Conservation (phyloP, 2,329 filamentous ascomycete genomes). For the Arthrocladium fulminans region DNA sequence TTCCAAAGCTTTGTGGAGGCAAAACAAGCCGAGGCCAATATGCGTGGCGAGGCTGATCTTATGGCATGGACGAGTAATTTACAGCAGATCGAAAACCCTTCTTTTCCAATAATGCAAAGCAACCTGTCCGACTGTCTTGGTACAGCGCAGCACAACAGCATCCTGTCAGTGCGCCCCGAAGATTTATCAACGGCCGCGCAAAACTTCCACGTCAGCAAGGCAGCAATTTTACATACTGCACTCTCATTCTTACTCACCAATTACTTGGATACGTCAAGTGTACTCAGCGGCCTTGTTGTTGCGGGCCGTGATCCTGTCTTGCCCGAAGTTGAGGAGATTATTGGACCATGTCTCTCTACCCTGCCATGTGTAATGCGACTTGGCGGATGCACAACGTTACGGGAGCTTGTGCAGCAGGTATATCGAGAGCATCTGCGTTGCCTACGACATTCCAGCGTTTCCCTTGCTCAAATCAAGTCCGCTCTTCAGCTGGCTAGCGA, state of each 20-base stretch:
- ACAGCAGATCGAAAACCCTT: conserved; percentile 44
- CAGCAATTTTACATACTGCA: conserved; percentile 68
- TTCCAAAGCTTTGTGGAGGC: conserved; percentile 54
- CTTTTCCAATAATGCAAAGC: conserved; percentile 41
- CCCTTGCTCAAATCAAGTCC: conserved; percentile 56
- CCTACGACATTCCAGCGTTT: conserved; percentile 54
- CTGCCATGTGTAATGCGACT: conserved; percentile 62
- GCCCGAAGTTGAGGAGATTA: conserved; percentile 57
- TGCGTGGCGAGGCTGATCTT: background rate
- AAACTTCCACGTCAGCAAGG: conserved; percentile 47
- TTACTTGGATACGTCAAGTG: conserved; percentile 56
- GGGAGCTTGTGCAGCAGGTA: conserved; percentile 54
- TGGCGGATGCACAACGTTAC: conserved; percentile 41
- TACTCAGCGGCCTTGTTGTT: conserved; percentile 68
- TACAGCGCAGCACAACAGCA: conserved; percentile 29
- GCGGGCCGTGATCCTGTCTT: conserved; percentile 73
- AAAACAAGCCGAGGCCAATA: conserved; percentile 27
- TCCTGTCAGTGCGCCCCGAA: conserved; percentile 12
- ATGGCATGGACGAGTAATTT: conserved; percentile 65
- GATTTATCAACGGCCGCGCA: conserved; percentile 32
- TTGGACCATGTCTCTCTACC: conserved; percentile 72
- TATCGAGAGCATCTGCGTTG: conserved; percentile 58
- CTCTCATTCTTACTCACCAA: conserved; percentile 56
- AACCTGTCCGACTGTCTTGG: conserved; percentile 34
- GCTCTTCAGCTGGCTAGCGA: conserved; percentile 46